These are phyloP conservation scores for Nemania bipapillata DNA, from an alignment of 2,329 filamentous ascomycete genomes.

Conservation along the genomic window DNA sequence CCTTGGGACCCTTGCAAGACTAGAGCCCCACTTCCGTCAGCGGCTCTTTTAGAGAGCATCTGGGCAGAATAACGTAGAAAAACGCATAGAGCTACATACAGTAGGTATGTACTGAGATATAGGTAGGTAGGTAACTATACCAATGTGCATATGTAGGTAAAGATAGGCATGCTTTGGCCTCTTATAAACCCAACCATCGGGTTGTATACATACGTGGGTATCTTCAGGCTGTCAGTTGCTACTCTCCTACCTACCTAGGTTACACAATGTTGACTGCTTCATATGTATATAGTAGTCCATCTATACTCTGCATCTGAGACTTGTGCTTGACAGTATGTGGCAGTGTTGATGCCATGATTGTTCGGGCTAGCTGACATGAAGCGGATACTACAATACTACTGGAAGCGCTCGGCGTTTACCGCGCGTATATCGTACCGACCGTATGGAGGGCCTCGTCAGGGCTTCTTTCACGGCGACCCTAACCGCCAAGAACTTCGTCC, in stretches of 20 bases:
- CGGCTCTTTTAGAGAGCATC: conserved; percentile 10
- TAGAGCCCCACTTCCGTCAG: conserved; percentile 34
- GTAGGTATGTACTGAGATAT: no score
- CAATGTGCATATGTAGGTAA: not conserved
- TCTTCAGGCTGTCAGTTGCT: no score
- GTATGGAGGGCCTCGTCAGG: not conserved
- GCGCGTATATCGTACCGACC: not conserved
- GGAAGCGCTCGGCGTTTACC: not conserved
- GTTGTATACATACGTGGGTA: no score
- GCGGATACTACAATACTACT: not conserved
- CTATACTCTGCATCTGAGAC: not conserved
- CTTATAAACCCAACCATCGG: no score
- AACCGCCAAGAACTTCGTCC: conserved; percentile 4
- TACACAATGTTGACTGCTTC: not conserved
- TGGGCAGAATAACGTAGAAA: no score
- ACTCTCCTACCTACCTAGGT: no score
- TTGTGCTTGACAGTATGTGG: not conserved
- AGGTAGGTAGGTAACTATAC: no score
- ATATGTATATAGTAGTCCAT: not conserved
- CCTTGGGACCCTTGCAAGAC: conserved; percentile 44
- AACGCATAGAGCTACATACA: no score
- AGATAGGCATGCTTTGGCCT: not conserved
- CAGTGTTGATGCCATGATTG: not conserved
- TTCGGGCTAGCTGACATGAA: not conserved
- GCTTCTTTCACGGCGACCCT: not conserved